A percentile compares a stretch with the other conserved stretches of the same genome.
Evolutionary conservation across 495 filamentous ascomycete species (phyloP).

Genomic region (Neurospora cerealis): DNA sequence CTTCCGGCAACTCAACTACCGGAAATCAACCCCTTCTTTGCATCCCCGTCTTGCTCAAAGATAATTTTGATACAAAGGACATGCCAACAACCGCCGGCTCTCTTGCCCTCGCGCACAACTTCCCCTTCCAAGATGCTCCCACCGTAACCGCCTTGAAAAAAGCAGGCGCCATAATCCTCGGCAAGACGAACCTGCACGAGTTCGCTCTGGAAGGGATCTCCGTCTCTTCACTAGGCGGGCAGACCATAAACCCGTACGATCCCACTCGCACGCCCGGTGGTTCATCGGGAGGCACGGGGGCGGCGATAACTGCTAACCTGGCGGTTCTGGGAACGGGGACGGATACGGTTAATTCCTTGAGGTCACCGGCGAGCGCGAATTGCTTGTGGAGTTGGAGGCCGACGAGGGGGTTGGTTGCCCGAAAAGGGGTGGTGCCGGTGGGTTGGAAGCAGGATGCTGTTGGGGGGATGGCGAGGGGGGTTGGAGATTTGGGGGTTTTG

Average conservation of each 20-base stretch:
- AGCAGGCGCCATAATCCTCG: constrained; percentile 55
- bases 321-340: constrained; percentile 49
- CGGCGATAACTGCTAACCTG: constrained; percentile 48
- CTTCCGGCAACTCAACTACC: constrained; percentile 26
- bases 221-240: constrained; percentile 50
- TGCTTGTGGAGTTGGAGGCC: constrained; percentile 51
- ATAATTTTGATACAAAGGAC: constrained; percentile 46
- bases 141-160: constrained; percentile 39
- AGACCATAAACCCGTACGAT: constrained; percentile 56
- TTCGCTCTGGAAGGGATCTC: constrained; percentile 52
- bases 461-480: constrained; percentile 47
- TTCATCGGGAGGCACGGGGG: constrained; percentile 53
- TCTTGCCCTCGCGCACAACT: constrained; percentile 33
- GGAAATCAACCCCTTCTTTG: constrained; percentile 42
- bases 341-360: constrained; percentile 54
- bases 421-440: constrained; percentile 47
- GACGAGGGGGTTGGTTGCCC: constrained; percentile 44
- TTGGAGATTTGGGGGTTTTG: constrained; percentile 44
- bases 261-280: constrained; percentile 51
- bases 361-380: constrained; percentile 54
- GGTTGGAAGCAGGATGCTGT: constrained; percentile 52
- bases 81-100: constrained; percentile 48
- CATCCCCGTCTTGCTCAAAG: constrained; percentile 53
- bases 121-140: constrained; percentile 36
- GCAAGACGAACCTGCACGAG: constrained; percentile 57